These are phyloP conservation scores for Penicillium turbatum DNA, from an alignment of 495 filamentous ascomycete species.

Conservation along the genomic window DNA sequence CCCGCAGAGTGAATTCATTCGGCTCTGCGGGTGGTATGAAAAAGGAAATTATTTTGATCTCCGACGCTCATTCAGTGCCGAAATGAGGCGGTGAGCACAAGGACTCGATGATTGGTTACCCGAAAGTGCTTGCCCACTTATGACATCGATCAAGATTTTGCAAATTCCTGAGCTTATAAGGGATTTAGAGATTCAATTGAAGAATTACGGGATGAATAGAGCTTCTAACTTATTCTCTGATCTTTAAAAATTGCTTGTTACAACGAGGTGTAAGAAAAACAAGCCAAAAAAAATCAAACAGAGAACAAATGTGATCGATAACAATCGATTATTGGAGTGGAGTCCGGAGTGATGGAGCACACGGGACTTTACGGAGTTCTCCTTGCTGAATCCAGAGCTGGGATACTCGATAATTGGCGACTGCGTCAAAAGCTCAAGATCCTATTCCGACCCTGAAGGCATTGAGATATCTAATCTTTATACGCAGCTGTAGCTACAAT, in stretches of 20 bases:
- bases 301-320: constrained; percentile 24
- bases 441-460: background rate
- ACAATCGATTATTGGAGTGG: constrained; percentile 15
- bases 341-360: constrained; percentile 21
- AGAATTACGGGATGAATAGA: background rate
- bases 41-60: constrained; percentile 22
- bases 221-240: background rate
- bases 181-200: background rate
- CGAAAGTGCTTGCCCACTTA: constrained; percentile 20
- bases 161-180: background rate
- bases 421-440: background rate
- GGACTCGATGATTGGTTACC: constrained; percentile 20
- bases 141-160: constrained; percentile 16
- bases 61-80: constrained; percentile 17
- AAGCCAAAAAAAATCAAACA: background rate
- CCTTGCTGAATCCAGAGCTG: constrained; percentile 4
- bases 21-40: constrained; percentile 28
- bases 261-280: background rate
- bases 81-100: constrained; percentile 18
- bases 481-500: background rate
- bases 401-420: background rate
- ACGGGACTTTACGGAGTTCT: constrained; percentile 26
- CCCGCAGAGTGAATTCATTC: constrained; percentile 21
- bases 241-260: background rate
- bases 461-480: background rate